Base-by-base conservation (phyloP, 2,329 filamentous ascomycete species). In the Curvularia verruculosa region DNA sequence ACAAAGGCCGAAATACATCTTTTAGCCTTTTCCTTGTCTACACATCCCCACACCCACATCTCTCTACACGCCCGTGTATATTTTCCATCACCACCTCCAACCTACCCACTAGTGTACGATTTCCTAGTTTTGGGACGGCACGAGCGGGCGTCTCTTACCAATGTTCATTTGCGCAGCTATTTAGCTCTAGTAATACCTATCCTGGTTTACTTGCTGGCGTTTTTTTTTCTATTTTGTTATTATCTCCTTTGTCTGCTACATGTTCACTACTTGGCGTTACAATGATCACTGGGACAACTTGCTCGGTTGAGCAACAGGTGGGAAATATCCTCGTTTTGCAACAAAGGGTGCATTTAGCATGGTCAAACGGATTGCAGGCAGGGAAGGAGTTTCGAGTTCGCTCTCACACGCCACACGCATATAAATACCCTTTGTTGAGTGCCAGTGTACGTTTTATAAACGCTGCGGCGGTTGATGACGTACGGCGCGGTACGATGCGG, bases 11-110 rank as follows among this genome's bases (percentile, higher is more conserved):
- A 57, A 31, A 59, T 46, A 46, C 31, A 34, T 34, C 2, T n/a
- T 31, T 34, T 34, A 34, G 31, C 43, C 47, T 41, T 54, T 34
- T n/a, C n/a, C 31, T 39, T n/a, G 43, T 40, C 29, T 4, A 29
- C 28, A 56, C 50, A 54, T 10, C 24, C 31, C 36, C 54, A 51
- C 50, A 21, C 45, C 50, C 50, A 41, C 44, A 46, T n/a, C 54
- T 54, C 52, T 55, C 56, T 58, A 60, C 56, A 61, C 59, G 44
- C 46, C 59, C 51, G 61, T 65, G 63, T 64, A 65, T 60, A 65
- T 64, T 66, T 53, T 54, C 54, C 58, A 59, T 57, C 39, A 51
- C 39, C 24, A 57, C 34, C 49, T 55, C 53, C 54, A 49, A 56
- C 59, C 44, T 40, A 49, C 39, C 37, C 47, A 50, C 24, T 52